phyloP scores from a whole-genome alignment of 805 yeast species.

The Teunomyces funiuensis region DNA sequence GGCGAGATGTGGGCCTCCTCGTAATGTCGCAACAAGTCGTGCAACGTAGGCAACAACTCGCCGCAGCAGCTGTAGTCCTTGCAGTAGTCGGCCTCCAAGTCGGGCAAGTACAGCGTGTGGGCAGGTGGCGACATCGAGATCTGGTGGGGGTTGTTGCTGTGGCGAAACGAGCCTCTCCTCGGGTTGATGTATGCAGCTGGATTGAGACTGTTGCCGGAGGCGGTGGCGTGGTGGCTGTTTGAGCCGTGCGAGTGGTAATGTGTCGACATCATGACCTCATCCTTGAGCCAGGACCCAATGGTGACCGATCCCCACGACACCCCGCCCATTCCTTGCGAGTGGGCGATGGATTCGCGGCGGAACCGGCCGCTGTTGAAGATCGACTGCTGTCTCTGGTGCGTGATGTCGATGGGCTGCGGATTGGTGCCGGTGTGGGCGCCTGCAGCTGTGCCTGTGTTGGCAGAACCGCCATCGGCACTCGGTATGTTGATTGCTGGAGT shows the following conservation, averaged over 20 bases:
- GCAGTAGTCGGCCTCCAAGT: constrained; percentile 93
- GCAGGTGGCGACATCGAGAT: constrained; percentile 63
- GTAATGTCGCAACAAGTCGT: constrained; percentile 89
- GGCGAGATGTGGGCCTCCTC: constrained; percentile 89
- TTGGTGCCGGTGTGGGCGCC: constrained; percentile 11
- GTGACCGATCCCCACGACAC: constrained; percentile 96
- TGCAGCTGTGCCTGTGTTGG: not conserved
- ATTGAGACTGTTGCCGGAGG: constrained; percentile 10
- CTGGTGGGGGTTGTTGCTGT: constrained; percentile 15
- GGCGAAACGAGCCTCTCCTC: constrained; percentile 38
- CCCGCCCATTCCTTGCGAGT: constrained; percentile 97
- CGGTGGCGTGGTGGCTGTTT: constrained; percentile 11
- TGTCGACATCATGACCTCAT: constrained; percentile 72
- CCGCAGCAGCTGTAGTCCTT: constrained; percentile 98
- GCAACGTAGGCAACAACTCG: constrained; percentile 84
- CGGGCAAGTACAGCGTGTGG: constrained; percentile 78
- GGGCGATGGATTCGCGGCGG: constrained; percentile 89
- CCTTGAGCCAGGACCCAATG: constrained; percentile 94
- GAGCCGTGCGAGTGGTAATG: constrained; percentile 15
- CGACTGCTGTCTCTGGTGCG: constrained; percentile 38
- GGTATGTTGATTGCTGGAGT: constrained; percentile 33
- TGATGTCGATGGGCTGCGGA: constrained; percentile 47
- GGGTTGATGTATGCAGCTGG: constrained; percentile 32
- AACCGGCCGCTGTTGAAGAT: constrained; percentile 46
- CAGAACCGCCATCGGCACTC: constrained; percentile 8